Conservation (phyloP, 1,284 basidiomycete genomes). For the Abortiporus biennis region DNA sequence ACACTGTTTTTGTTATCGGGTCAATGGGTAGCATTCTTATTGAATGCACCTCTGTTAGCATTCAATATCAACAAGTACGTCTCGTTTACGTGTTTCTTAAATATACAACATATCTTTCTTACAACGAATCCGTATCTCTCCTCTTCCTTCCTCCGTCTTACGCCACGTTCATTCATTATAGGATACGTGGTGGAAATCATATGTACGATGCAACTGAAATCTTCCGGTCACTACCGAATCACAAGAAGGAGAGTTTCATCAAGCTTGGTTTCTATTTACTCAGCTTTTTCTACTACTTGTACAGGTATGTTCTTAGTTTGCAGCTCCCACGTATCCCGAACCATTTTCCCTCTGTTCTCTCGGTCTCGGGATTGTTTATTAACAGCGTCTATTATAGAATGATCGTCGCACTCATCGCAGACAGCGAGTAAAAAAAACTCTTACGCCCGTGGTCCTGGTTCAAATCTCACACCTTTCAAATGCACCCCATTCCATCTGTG, state of each 20-base stretch:
- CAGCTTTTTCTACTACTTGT: constrained; percentile 96
- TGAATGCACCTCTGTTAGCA: constrained; percentile 87
- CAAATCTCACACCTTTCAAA: no score
- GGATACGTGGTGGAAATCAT: constrained; percentile 91
- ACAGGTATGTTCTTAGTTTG: constrained; percentile 58
- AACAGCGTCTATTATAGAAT: no score
- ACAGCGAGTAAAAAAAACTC: constrained; percentile 46
- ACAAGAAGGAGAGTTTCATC: constrained; percentile 97
- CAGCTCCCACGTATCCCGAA: not conserved
- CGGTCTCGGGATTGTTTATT: no score
- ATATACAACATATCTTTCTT: no score
- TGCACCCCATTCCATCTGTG: no score
- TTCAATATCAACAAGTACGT: constrained; percentile 95
- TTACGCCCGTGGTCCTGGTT: no score
- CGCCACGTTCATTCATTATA: constrained; percentile 26
- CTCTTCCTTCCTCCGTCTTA: not conserved
- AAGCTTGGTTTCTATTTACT: constrained; percentile 95
- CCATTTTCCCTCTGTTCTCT: not conserved
- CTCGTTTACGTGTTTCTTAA: not conserved
- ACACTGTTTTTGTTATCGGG: constrained; percentile 87
- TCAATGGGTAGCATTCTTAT: constrained; percentile 92
- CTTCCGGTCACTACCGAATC: constrained; percentile 88
- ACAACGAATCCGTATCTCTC: constrained; percentile 6
- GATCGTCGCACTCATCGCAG: constrained; percentile 84
- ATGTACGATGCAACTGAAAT: constrained; percentile 99